Conservation (phyloP, 2,329 filamentous ascomycete genomes). For the Sarocladium strictum region DNA sequence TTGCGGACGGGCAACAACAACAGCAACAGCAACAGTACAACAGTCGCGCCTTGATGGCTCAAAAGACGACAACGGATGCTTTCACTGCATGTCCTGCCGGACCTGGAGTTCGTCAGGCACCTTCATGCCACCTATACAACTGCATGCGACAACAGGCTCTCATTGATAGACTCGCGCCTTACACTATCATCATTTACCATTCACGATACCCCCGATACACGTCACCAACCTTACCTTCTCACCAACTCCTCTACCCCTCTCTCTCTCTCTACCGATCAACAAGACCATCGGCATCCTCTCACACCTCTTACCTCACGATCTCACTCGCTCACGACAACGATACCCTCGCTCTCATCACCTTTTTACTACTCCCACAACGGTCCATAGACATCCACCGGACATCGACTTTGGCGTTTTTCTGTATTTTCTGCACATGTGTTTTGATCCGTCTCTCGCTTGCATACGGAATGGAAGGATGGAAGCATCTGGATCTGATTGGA, state of each 20-base stretch:
- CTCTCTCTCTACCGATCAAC: not conserved
- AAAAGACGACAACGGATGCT: conserved; percentile 8
- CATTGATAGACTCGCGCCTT: conserved; percentile 4
- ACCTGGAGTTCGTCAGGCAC: not conserved
- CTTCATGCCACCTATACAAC: not conserved
- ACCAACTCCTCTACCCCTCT: not conserved
- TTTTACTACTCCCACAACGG: not conserved
- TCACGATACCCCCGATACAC: conserved; percentile 1
- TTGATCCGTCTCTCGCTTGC: no score
- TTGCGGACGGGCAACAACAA: no score
- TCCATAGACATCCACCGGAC: not conserved
- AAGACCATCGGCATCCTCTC: not conserved
- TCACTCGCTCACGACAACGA: conserved; percentile 7
- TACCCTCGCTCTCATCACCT: conserved; percentile 6
- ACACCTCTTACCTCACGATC: not conserved
- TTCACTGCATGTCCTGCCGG: not conserved
- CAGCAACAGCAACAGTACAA: not conserved
- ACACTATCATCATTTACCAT: not conserved
- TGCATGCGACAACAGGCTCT: not conserved
- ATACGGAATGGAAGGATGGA: no score
- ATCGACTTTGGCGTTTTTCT: not conserved
- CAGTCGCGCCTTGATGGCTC: not conserved
- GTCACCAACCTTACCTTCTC: not conserved
- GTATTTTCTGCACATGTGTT: not conserved
- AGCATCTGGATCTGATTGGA: no score